phyloP scores from a whole-genome alignment of 768 basidiomycete species.

The Hypsizygus marmoreus region DNA sequence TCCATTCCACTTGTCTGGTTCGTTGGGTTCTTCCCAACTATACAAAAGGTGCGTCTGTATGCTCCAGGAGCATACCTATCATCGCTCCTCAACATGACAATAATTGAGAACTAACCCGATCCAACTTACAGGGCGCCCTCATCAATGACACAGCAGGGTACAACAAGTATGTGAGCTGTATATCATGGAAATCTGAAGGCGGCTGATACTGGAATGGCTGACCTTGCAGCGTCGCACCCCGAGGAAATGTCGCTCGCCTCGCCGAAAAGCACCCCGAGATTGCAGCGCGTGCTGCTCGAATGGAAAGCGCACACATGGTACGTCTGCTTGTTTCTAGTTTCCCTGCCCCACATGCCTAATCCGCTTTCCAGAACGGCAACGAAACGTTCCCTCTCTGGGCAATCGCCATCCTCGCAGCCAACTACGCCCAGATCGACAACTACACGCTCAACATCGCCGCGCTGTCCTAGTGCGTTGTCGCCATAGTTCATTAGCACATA shows the following conservation, averaged over 20 bases:
- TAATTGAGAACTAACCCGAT: not conserved
- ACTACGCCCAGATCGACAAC: constrained; percentile 13
- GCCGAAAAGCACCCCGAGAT: constrained; percentile 19
- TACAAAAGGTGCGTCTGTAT: constrained; percentile 26
- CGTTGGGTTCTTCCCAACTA: constrained; percentile 32
- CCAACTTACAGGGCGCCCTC: not conserved
- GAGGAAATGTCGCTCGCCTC: constrained; percentile 19
- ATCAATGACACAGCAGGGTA: constrained; percentile 17
- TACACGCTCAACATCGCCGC: constrained; percentile 28
- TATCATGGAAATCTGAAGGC: not conserved
- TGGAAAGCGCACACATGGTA: constrained; percentile 25
- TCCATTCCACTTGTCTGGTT: constrained; percentile 40
- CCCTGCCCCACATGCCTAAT: not conserved
- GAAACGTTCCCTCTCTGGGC: constrained; percentile 32
- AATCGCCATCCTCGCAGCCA: constrained; percentile 20
- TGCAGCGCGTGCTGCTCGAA: constrained; percentile 17
- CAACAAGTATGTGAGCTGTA: constrained; percentile 18
- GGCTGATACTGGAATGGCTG: not conserved
- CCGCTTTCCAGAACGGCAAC: constrained; percentile 26
- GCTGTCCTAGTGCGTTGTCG: constrained; percentile 29
- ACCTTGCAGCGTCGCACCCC: constrained; percentile 17
- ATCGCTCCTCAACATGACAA: too few relatives aligned
- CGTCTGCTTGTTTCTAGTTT: constrained; percentile 2
- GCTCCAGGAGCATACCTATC: too few relatives aligned
- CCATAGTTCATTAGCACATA: too few relatives aligned